A percentile compares a stretch with the other conserved stretches of the same genome.
These are phyloP conservation scores for Pleoardoris graminearum DNA, from an alignment of 2,329 filamentous ascomycete species.

Conservation along the genomic window DNA sequence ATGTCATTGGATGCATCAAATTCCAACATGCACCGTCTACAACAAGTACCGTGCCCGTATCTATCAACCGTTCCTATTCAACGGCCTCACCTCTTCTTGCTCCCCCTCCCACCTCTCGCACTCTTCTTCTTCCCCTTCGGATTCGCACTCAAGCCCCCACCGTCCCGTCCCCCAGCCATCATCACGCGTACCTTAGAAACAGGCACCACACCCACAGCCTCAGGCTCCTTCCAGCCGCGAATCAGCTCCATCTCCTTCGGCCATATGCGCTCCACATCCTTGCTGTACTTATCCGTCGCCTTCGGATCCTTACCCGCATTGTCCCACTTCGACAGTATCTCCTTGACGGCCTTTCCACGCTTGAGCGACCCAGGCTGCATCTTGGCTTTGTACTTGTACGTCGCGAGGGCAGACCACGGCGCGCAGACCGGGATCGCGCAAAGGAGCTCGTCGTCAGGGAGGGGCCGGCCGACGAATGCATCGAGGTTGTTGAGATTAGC, in stretches of 20 bases:
- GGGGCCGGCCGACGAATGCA: conserved; percentile 73
- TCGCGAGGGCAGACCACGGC: conserved; percentile 65
- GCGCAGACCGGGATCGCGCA: conserved; percentile 65
- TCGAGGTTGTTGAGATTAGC: conserved; percentile 57
- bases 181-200: conserved; percentile 81
- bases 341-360: conserved; percentile 92
- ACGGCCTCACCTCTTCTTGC: conserved; percentile 38
- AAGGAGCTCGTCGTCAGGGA: conserved; percentile 80
- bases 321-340: conserved; percentile 83
- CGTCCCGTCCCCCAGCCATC: conserved; percentile 55
- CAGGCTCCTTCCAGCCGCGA: conserved; percentile 76
- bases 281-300: conserved; percentile 50
- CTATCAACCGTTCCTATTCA: no score
- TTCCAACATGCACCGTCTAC: no score
- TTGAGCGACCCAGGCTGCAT: conserved; percentile 87
- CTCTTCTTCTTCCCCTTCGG: conserved; percentile 32
- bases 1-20: no score
- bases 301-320: conserved; percentile 59
- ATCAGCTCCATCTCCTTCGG: conserved; percentile 84
- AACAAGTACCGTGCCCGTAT: no score
- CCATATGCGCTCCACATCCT: conserved; percentile 74
- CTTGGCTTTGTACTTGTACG: conserved; percentile 93
- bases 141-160: conserved; percentile 30
- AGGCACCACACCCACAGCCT: conserved; percentile 78
- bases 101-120: conserved; percentile 35